Base-by-base conservation (phyloP, 2,329 filamentous ascomycete species). In the Fonsecaea nubica region DNA sequence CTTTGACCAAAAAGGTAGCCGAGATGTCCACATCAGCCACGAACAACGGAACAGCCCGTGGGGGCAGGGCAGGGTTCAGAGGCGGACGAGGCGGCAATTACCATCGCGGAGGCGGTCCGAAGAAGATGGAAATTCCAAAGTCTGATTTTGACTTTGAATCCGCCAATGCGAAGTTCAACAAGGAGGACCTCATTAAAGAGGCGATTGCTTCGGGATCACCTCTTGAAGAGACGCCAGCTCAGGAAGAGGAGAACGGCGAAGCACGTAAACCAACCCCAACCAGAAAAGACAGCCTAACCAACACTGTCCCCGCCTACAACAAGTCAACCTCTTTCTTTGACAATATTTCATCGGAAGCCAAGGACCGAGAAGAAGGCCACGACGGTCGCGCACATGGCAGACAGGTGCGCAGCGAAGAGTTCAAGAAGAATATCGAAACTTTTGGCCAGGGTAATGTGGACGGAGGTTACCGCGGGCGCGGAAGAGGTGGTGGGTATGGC, bases 391-490 rank as follows among this genome's bases (percentile, higher is more conserved):
- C 88, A n/a, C 90, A 90, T 64, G 93, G 92, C 36, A 88, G 91
- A 56, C 92, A 96, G 77, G 96, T 95, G 88, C 89, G 95, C 62
- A 90, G 89, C 45, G 93, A 98, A 78, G 95, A 98, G 77, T 92
- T 96, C 77, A 92, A 90, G 78, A 93, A 92, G 81, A 98, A 98
- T 77, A 91, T 99, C 76, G 95, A 99, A 81, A 99, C 95, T 0
- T 99, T 99, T 73, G 95, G 95, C 8, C 93, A 98, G 78, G 93
- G 93, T 61, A 97, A 93, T 72, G 93, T 99, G 25, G 95, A 99
- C 68, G 88, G 89, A 61, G 90, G 91, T 70, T 95, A 89, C 79
- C 89, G 93, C 59, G 92, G 92, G 35, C 87, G 92, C 52, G 91
- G 91, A 40, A 89, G 93, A 64, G 91, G 92, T 25, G 86, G 90